A percentile compares a stretch with the other conserved stretches of the same genome.
phyloP scores from a whole-genome alignment of 2,329 filamentous ascomycete genomes.

The Didymella sp. region DNA sequence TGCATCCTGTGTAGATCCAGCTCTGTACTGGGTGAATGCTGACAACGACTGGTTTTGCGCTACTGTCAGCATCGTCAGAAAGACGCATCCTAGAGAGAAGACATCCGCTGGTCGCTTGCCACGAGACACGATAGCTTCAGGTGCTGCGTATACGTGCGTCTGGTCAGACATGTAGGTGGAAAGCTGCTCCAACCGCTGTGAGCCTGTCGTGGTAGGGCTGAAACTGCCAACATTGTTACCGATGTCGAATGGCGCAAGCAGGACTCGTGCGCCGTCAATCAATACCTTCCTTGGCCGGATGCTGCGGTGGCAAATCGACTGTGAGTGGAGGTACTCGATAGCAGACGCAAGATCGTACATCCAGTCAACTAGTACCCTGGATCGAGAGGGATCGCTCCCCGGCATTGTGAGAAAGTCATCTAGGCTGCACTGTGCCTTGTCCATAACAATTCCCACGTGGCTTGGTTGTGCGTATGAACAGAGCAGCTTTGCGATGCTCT shows the following conservation, averaged over 20 bases:
- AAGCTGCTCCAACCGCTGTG: constrained; percentile 41
- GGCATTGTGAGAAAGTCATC: constrained; percentile 48
- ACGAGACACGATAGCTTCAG: constrained; percentile 47
- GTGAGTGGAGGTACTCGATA: constrained; percentile 48
- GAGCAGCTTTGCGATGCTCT: constrained; percentile 48
- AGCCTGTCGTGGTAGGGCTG: constrained; percentile 38
- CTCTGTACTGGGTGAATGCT: constrained; percentile 45
- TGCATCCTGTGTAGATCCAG: constrained; percentile 44
- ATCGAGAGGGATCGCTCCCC: constrained; percentile 38
- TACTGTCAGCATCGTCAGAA: constrained; percentile 50
- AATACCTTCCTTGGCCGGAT: constrained; percentile 52
- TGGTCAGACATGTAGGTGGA: constrained; percentile 44
- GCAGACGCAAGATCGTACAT: constrained; percentile 51
- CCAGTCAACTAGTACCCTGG: constrained; percentile 49
- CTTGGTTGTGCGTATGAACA: constrained; percentile 50
- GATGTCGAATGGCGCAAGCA: constrained; percentile 49
- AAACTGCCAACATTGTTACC: constrained; percentile 36
- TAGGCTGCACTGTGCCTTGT: constrained; percentile 46
- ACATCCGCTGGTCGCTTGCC: constrained; percentile 50
- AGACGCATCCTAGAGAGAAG: constrained; percentile 51
- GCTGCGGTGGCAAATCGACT: constrained; percentile 47
- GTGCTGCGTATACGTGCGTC: constrained; percentile 49
- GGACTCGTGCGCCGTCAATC: constrained; percentile 45
- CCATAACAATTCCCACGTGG: constrained; percentile 46
- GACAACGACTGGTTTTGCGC: constrained; percentile 46